These are phyloP conservation scores for Daldinia eschscholtzii DNA, from an alignment of 2,329 filamentous ascomycete genomes.

Conservation along the genomic window DNA sequence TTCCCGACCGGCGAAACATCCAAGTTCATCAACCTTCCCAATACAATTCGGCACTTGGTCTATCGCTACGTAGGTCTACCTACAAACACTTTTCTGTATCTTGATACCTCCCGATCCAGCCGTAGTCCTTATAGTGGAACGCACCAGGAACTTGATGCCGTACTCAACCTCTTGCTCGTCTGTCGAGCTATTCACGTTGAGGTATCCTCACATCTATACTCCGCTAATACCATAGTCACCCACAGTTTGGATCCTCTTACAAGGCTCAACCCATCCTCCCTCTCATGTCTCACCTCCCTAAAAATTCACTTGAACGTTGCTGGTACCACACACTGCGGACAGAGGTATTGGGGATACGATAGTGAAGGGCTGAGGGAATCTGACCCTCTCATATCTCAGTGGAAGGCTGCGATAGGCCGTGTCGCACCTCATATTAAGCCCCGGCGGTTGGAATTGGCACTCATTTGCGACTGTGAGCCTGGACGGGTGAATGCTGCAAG, in stretches of 20 bases:
- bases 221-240: conserved; percentile 13
- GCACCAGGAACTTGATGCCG: background rate
- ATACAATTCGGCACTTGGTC: conserved; percentile 9
- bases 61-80: conserved; percentile 8
- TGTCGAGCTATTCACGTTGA: conserved; percentile 13
- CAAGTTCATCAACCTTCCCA: conserved; percentile 7
- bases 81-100: conserved; percentile 15
- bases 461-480: conserved; percentile 9
- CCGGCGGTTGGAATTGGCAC: conserved; percentile 1
- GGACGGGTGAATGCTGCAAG: conserved; percentile 5
- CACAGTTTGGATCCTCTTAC: conserved; percentile 7
- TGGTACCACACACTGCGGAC: background rate
- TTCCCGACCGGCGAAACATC: conserved; percentile 1
- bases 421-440: conserved; percentile 5
- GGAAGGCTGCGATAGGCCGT: conserved; percentile 3
- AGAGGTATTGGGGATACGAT: conserved; percentile 9
- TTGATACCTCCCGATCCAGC: conserved; percentile 3
- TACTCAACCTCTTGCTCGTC: conserved; percentile 10
- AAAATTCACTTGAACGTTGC: conserved; percentile 5
- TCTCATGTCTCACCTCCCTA: conserved; percentile 3
- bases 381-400: conserved; percentile 2
- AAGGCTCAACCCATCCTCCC: conserved; percentile 5
- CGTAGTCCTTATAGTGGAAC: conserved; percentile 6
- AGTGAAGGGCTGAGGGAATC: conserved; percentile 3
- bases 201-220: conserved; percentile 14